A percentile compares a stretch with the other conserved stretches of the same genome.
These are phyloP conservation scores for Somion occarium DNA, from an alignment of 1,284 basidiomycete species.

Conservation along the genomic window DNA sequence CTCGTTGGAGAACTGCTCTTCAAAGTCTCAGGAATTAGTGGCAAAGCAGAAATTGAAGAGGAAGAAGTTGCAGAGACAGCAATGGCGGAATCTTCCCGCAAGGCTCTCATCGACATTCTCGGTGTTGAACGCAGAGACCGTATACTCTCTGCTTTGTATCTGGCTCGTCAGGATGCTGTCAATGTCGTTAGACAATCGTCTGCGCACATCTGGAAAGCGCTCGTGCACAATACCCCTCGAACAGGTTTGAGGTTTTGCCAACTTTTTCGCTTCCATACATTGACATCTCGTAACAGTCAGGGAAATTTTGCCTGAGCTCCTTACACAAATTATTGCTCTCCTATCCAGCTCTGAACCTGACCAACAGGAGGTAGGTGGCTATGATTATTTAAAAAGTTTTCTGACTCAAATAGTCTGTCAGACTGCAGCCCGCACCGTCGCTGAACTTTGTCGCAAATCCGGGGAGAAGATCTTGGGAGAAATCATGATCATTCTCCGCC, in stretches of 20 bases:
- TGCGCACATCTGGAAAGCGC: constrained; percentile 97
- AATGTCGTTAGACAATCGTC: constrained; percentile 88
- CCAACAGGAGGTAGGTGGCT: constrained; percentile 78
- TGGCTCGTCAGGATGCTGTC: constrained; percentile 93
- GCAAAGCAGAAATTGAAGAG: constrained; percentile 80
- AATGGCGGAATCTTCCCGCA: constrained; percentile 74
- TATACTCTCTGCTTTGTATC: constrained; percentile 87
- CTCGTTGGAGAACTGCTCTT: constrained; percentile 95
- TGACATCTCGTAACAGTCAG: constrained; percentile 54
- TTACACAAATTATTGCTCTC: constrained; percentile 70
- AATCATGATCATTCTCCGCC: constrained; percentile 74
- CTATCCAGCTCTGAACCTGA: constrained; percentile 81
- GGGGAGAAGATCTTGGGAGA: constrained; percentile 91
- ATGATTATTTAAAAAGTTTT: too few relatives aligned
- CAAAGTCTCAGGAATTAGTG: constrained; percentile 97
- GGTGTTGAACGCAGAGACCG: constrained; percentile 88
- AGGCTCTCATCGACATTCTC: constrained; percentile 84
- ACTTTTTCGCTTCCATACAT: background rate
- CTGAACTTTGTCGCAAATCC: constrained; percentile 93
- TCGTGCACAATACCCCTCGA: constrained; percentile 87
- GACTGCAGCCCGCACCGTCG: constrained; percentile 84
- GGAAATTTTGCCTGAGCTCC: constrained; percentile 88
- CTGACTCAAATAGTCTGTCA: too few relatives aligned
- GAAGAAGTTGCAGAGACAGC: constrained; percentile 58
- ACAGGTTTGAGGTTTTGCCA: constrained; percentile 47